Evolutionary conservation across 2,329 filamentous ascomycete species (phyloP).

Genomic region (Trichoderma semiorbis): DNA sequence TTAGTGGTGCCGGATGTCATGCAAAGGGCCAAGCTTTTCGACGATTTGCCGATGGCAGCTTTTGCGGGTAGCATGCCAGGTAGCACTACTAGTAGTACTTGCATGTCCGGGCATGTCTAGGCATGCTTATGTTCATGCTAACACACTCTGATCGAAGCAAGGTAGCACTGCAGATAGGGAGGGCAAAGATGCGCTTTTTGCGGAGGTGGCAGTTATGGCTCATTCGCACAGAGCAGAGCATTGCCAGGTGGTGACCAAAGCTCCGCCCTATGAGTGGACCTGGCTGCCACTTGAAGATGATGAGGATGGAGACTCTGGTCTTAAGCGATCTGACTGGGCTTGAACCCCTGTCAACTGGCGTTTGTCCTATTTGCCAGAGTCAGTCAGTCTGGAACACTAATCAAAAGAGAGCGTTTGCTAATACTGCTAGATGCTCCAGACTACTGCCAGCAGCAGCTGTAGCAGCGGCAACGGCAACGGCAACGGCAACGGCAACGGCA

Average conservation of each 20-base stretch:
- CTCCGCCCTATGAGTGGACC: slow-evolving; percentile 16
- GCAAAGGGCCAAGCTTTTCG: not conserved
- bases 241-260: slow-evolving; percentile 5
- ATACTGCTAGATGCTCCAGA: not conserved
- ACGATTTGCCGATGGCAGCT: not conserved
- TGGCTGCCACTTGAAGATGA: not conserved
- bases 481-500: no score
- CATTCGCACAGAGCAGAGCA: not conserved
- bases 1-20: not conserved
- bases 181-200: not conserved
- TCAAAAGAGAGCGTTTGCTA: not conserved
- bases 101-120: not conserved
- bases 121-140: not conserved
- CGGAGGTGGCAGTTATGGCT: slow-evolving; percentile 6
- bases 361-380: not conserved
- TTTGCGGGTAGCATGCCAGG: not conserved
- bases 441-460: no score
- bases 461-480: no score
- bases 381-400: not conserved
- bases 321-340: slow-evolving; percentile 10
- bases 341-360: not conserved
- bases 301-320: slow-evolving; percentile 2
- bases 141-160: not conserved
- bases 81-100: not conserved
- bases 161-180: not conserved